Base-by-base conservation (phyloP, 805 yeast species). In the Metschnikowia rubicola region DNA sequence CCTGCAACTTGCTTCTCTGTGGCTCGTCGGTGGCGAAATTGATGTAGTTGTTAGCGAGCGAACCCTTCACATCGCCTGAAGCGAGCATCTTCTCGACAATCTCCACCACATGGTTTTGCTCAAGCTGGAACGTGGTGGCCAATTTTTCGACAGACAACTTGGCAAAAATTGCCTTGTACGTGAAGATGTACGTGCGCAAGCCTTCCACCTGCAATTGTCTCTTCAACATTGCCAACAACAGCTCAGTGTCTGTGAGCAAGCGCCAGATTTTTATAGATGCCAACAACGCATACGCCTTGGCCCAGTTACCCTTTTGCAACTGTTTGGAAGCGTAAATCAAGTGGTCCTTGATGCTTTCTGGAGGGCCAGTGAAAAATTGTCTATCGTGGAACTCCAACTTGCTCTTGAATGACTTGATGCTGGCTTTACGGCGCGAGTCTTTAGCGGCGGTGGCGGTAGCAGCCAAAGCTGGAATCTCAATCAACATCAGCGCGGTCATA, bases 281-380 rank as follows among this genome's bases (percentile, higher is more conserved):
- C 59, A 94, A 79, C 62, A 88, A 77, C 43, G 81, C 81, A 55
- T 81, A 79, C 21, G 96, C 84, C 58, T 78, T 76, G 53, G 77
- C 71, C 98, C 99, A 94, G 63, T 92, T 88, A 56, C 97, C 97
- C 58, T 79, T 79, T 64, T 87, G 88, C 67, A 94, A 80, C 30
- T 88, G 81, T 69, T 84, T 84, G 36, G 97, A 95, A 41, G 97
- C 96, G 66, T 87, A 88, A 78, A 92, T 84, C 58, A 94, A 84
- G 69, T 81, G 88, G 67, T 94, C 99, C 62, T 95, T 85, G 39
- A 95, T 87, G 66, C 91, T 88, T 72, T 94, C 99, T 45, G 98
- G 96, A 40, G 99, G 99, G 37, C 98, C 99, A 53, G 89, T 88
- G 77, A 92, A 94, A 48, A 86, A 86, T 68, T 91, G 96, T 70